Percentiles rank a stretch among this genome's conserved stretches.
Evolutionary conservation across 768 basidiomycete genomes (phyloP).

Genomic region (Tricholoma matsutake): DNA sequence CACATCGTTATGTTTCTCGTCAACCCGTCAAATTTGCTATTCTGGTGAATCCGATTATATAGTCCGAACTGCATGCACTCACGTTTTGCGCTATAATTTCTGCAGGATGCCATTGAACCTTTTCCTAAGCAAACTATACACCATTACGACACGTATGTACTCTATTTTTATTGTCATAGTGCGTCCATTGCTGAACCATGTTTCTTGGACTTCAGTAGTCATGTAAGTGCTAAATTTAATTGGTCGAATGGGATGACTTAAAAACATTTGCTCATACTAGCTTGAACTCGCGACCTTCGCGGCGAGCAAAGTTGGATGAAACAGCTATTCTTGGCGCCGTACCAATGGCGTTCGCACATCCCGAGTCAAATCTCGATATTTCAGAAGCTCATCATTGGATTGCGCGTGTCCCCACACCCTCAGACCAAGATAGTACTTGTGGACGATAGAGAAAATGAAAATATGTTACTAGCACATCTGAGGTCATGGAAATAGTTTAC

Average conservation of each 20-base stretch:
- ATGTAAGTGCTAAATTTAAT: not conserved
- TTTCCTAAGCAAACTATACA: conserved; percentile 2
- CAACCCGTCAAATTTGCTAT: conserved; percentile 3
- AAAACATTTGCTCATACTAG: not conserved
- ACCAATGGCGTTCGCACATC: too few species aligned
- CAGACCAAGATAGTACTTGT: too few species aligned
- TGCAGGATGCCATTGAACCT: conserved; percentile 2
- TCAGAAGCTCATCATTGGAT: too few species aligned
- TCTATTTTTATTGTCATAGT: not conserved
- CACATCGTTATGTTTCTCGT: conserved; percentile 8
- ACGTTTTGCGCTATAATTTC: not conserved
- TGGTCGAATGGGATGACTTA: not conserved
- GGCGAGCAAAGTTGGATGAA: too few species aligned
- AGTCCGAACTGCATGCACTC: not conserved
- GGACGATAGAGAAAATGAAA: too few species aligned
- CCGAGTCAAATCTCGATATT: too few species aligned
- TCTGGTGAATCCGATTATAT: not conserved
- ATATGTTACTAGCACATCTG: too few species aligned
- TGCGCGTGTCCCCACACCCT: too few species aligned
- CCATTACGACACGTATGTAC: conserved; percentile 1
- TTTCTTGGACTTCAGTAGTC: not conserved
- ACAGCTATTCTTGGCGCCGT: too few species aligned
- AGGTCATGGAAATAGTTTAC: too few species aligned
- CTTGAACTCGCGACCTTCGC: not conserved
- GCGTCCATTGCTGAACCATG: too few species aligned